Base-by-base conservation (phyloP, 305 asterid genomes). In the Ajuga reptans region DNA sequence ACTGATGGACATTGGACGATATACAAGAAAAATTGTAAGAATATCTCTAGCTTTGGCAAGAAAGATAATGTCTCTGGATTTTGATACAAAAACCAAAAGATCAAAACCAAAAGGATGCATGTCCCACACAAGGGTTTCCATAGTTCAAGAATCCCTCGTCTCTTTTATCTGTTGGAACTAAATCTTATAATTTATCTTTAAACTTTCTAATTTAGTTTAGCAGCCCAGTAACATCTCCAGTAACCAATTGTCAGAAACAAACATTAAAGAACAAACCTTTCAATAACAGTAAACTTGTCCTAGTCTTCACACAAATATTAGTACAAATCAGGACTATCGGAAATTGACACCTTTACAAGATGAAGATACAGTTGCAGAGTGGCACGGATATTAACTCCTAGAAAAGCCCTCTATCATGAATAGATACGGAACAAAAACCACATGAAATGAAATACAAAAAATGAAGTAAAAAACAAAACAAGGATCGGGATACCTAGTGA, bases 401-500 rank as follows among this genome's bases (percentile, higher is more conserved):
- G 43, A 61, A 71, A 18, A 46, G 58, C 36, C 52, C 47, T 61
- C 51, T 34, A 24, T 21, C 49, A 42, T 12, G 12, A 50, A 72
- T 36, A 21, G 71, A 36, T 4, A 39, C 62, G 37, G 31, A 49
- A 63, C 31, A 49, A 63, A 41, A 58, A 55, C 54, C 45, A 29
- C 64, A 66, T 66, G 21, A 51, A 16, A 27, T 31, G 43, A 66
- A 37, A 52, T 17, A 57, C 11, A 50, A 31, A 21, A 50, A 64
- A 11, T 56, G 74, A 33, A 67, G 49, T 54, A 61, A 61, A 39
- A 72, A 18, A 37, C 46, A 39, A 72, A 18, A 37, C 51, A 72
- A 53, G 66, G 71, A 66, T 76, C 14, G 49, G 49, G 58, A 55
- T 85, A 89, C 98, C 98, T 78, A 92, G 77, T 39, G 89, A 86